Base-by-base conservation (phyloP, 495 filamentous ascomycete species). In the Neurospora intermedia region DNA sequence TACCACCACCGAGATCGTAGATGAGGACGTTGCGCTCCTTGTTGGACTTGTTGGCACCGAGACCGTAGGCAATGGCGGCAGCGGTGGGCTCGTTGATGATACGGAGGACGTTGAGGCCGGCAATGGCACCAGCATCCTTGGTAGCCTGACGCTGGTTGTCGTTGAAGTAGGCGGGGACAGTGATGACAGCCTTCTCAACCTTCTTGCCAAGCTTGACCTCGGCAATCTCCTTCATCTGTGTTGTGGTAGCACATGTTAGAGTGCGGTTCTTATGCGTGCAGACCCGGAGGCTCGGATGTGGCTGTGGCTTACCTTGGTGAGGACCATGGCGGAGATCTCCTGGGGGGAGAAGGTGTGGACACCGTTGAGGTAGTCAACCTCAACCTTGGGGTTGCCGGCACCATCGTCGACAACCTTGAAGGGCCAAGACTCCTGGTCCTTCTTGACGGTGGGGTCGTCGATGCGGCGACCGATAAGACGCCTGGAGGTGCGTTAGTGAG, bases 81-180 rank as follows among this genome's bases (percentile, higher is more conserved):
- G 96, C 96, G 48, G 96, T 98, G 70, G 96, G 96, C 88, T 98
- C 96, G 89, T 99, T 98, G 87, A 98, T 98, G 88, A 98, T 97
- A 89, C 96, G 96, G 84, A 98, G 94, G 73, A 98, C 93, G 86
- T 99, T 98, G 72, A 99, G 89, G 81, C 95, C 96, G 77, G 95
- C 89, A 82, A 99, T 99, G 81, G 95, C 91, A 89, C 96, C 96
- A 78, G 96, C 93, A 82, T 99, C 96, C 89, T 99, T 99, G 84
- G 96, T 99, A 73, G 96, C 94, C 85, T 98, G 95, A 84, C 95
- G 93, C 87, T 99, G 96, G 79, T 94, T 96, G 89, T 98, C 96
- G 88, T 98, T 99, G 92, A 99, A 99, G 88, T 99, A 99, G 80
- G 95, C 96, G 31, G 96, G 95, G 74, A 99, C 95, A 76, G 95